Base-by-base conservation (phyloP, 2,329 filamentous ascomycete genomes). In the Fusarium metavorans region DNA sequence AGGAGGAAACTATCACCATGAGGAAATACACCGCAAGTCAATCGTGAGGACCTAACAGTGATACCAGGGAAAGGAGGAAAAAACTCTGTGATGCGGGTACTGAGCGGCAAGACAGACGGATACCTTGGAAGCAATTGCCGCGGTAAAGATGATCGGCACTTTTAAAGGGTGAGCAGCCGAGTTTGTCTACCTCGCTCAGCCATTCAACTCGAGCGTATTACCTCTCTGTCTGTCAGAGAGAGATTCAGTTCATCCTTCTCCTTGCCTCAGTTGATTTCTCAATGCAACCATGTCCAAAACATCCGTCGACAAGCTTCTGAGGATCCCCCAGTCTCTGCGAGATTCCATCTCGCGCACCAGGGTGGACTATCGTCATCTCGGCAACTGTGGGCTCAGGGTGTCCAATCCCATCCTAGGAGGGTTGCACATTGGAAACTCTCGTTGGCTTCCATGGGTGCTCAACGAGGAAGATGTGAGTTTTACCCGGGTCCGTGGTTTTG, bases 401-500 rank as follows among this genome's bases (percentile, higher is more conserved):
- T 67, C 59, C 5, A 67, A 63, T 20, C 50, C 60, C 7, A 64
- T 67, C 8, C 50, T 67, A 6, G 68, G 43, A n/a, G 67, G n/a
- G 3, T 23, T 6, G 39, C 34, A 62, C 27, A 37, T 63, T 34
- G 65, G 65, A 4, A 67, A 45, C 23, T 63, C 59, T 14, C 32
- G 32, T 7, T 67, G 65, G 65, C 20, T 48, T 25, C 59, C 59
- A 5, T 67, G 65, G 65, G 65, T 67, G 8, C 27, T 67, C 41
- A 50, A 61, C 8, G 58, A 61, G 6, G 58, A 67, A 14, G 37
- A 64, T 30, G 65, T 57, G 14, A 48, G 58, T 48, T 25, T 11
- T 20, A n/a, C 5, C n/a, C 34, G 23, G 18, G 27, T 30, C 57
- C 57, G 27, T 34, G 37, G 57, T 43, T 10, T 18, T 34, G 30